Conservation (phyloP, 192 early-diverging fungal genomes). For the Coemansia sp. region DNA sequence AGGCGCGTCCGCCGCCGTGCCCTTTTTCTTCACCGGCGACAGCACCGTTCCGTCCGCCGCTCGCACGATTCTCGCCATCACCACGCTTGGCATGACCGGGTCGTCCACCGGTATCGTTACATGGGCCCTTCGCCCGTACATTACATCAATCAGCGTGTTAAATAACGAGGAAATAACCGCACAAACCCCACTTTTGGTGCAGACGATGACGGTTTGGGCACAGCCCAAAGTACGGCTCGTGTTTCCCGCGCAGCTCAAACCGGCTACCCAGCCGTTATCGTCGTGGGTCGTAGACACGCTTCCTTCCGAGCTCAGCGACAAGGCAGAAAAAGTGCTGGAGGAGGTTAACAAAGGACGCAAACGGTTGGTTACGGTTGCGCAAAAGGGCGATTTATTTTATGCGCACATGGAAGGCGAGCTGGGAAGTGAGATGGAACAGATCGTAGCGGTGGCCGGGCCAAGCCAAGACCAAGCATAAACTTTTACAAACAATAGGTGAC, state of each 20-base stretch:
- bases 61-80: conserved; percentile 35
- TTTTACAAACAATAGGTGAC: not conserved
- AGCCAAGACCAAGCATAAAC: conserved; percentile 3
- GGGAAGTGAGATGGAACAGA: conserved; percentile 23
- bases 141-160: conserved; percentile 11
- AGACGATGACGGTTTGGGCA: conserved; percentile 42
- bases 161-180: not conserved
- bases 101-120: conserved; percentile 39
- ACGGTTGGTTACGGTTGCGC: conserved; percentile 17
- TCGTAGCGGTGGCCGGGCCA: conserved; percentile 21
- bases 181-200: conserved; percentile 31
- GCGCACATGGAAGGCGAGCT: conserved; percentile 37
- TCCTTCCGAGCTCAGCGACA: not conserved
- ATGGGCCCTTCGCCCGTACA: conserved; percentile 43
- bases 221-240: conserved; percentile 29
- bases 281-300: conserved; percentile 28
- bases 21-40: conserved; percentile 41
- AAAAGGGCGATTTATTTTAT: conserved; percentile 34
- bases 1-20: conserved; percentile 38
- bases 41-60: conserved; percentile 45
- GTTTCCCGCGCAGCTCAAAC: conserved; percentile 26
- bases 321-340: conserved; percentile 15
- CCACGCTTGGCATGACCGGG: conserved; percentile 45
- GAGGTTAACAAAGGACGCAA: conserved; percentile 22
- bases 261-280: conserved; percentile 34